Conservation (phyloP, 805 yeast genomes). For the Candida wancherniae region DNA sequence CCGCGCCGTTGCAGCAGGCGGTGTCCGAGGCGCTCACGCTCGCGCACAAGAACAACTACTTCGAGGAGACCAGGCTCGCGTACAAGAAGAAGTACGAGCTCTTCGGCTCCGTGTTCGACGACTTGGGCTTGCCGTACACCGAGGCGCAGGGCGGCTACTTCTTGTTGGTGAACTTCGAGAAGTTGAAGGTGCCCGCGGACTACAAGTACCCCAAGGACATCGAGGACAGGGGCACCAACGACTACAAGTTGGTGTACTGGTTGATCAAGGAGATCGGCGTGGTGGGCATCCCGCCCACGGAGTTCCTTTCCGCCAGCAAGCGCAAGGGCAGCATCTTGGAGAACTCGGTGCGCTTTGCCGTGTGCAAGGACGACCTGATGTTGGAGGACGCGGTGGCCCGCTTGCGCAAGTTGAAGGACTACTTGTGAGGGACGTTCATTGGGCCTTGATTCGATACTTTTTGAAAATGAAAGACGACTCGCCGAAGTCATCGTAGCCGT, state of each 20-base stretch:
- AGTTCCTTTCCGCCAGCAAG: conserved; percentile 69
- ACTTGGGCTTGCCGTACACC: conserved; percentile 84
- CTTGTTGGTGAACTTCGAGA: conserved; percentile 79
- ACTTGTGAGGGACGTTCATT: conserved; percentile 23
- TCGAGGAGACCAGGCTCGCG: conserved; percentile 59
- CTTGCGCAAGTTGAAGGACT: conserved; percentile 64
- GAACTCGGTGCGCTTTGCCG: conserved; percentile 86
- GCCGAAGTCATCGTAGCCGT: conserved; percentile 87
- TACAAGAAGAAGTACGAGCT: conserved; percentile 70
- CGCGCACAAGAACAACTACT: conserved; percentile 63
- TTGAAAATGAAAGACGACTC: conserved; percentile 54
- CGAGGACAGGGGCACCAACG: conserved; percentile 60
- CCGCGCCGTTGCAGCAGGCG: conserved; percentile 91
- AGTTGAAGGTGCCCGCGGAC: conserved; percentile 71
- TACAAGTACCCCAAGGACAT: conserved; percentile 71
- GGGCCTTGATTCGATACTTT: too few species aligned
- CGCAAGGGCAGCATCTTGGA: conserved; percentile 65
- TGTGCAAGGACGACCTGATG: conserved; percentile 84
- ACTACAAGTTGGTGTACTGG: conserved; percentile 90
- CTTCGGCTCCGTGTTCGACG: conserved; percentile 76
- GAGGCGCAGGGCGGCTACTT: conserved; percentile 92
- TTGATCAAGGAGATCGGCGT: conserved; percentile 87
- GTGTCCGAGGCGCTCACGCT: conserved; percentile 68
- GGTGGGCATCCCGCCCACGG: conserved; percentile 97
- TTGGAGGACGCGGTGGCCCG: conserved; percentile 78